Evolutionary conservation across 805 yeast genomes (phyloP).

Genomic region (Maudiozyma turicensis): DNA sequence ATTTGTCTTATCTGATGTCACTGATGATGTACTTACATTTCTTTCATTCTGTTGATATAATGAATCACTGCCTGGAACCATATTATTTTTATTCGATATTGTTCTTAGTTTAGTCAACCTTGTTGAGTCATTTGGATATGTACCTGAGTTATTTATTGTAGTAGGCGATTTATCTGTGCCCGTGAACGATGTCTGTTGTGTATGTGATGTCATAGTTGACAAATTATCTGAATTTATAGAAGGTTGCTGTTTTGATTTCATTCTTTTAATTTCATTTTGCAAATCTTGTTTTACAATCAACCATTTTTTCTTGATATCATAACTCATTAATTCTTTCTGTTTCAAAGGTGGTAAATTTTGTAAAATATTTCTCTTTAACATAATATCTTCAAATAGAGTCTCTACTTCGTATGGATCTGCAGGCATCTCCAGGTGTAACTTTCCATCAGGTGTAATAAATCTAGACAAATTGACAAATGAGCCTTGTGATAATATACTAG

Average conservation of each 20-base stretch:
- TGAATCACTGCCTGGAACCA: neutral
- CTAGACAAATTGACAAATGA: constrained; percentile 20
- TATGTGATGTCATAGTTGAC: neutral
- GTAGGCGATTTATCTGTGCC: neutral
- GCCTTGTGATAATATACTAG: constrained; percentile 23
- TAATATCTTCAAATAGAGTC: constrained; percentile 62
- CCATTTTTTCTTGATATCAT: constrained; percentile 78
- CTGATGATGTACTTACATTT: constrained; percentile 15
- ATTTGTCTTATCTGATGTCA: constrained; percentile 25
- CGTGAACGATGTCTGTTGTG: neutral
- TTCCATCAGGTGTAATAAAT: constrained; percentile 26
- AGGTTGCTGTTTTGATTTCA: constrained; percentile 26
- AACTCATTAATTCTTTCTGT: constrained; percentile 63
- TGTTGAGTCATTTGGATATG: neutral
- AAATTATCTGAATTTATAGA: neutral
- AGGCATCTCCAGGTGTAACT: constrained; percentile 51
- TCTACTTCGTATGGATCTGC: constrained; percentile 57
- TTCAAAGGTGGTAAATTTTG: constrained; percentile 61
- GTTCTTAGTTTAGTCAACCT: neutral
- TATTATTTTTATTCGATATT: neutral
- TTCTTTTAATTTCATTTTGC: constrained; percentile 60
- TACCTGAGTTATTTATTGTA: neutral
- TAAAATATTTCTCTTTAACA: constrained; percentile 71
- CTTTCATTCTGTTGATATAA: constrained; percentile 7
- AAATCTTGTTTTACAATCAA: constrained; percentile 82